Conservation (phyloP, 176 grass and related monocot species). For the Oryza meyeriana region DNA sequence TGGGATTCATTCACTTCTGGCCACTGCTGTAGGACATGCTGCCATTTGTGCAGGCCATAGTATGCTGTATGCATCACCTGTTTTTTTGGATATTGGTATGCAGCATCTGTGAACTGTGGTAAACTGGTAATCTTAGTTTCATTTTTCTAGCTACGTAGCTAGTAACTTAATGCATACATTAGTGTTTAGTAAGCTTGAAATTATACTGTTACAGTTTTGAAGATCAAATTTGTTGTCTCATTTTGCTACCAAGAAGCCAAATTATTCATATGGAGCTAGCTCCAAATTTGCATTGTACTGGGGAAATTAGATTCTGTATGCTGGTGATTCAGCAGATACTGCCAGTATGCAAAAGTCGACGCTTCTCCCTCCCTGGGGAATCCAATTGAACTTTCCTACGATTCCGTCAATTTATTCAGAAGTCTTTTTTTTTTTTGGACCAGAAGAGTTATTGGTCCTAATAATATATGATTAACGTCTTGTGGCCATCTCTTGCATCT, state of each 20-base stretch:
- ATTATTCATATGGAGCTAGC: background rate
- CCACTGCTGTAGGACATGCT: slow-evolving; percentile 4
- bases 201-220: background rate
- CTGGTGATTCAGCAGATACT: background rate
- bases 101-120: background rate
- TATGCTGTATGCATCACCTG: background rate
- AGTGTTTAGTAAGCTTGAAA: background rate
- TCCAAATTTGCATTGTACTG: background rate
- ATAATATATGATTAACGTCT: background rate
- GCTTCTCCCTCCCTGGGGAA: background rate
- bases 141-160: background rate
- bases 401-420: background rate
- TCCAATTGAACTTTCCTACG: background rate
- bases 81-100: background rate
- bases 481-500: background rate
- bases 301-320: background rate
- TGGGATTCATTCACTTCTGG: slow-evolving; percentile 46
- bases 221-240: background rate
- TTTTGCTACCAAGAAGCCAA: background rate
- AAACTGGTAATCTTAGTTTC: background rate
- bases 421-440: background rate
- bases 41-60: background rate
- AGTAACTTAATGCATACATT: too few relatives aligned
- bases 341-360: background rate
- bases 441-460: background rate